Evolutionary conservation across 805 yeast species (phyloP).

Genomic region (Candida boidinii): DNA sequence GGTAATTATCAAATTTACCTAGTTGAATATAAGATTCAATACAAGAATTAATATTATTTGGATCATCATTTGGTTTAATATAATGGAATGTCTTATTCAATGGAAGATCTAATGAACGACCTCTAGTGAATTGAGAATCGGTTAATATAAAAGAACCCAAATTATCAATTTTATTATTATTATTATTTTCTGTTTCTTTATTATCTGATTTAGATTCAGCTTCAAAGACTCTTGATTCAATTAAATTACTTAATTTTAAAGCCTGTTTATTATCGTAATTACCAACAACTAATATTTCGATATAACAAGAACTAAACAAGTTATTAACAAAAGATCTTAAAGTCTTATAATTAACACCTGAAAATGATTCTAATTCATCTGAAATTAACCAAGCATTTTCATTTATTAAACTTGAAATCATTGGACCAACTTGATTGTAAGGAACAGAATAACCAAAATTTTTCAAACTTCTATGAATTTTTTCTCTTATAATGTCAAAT

Average conservation of each 20-base stretch:
- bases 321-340: conserved; percentile 35
- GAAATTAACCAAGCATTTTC: conserved; percentile 61
- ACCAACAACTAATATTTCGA: conserved; percentile 73
- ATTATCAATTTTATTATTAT: too few relatives aligned
- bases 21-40: conserved; percentile 71
- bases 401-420: conserved; percentile 55
- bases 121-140: conserved; percentile 33
- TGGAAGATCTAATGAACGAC: conserved; percentile 35
- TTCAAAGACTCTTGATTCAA: conserved; percentile 27
- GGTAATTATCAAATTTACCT: conserved; percentile 38
- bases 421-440: conserved; percentile 63
- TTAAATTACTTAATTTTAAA: conserved; percentile 33
- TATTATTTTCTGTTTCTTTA: not conserved
- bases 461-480: conserved; percentile 47
- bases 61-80: conserved; percentile 48
- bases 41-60: conserved; percentile 72
- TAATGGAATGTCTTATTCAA: conserved; percentile 32
- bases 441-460: conserved; percentile 73
- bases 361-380: conserved; percentile 47
- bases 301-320: conserved; percentile 49
- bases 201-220: conserved; percentile 6
- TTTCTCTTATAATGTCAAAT: conserved; percentile 61
- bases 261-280: conserved; percentile 55
- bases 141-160: conserved; percentile 27
- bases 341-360: conserved; percentile 37